Evolutionary conservation across 768 basidiomycete species (phyloP).

Genomic region (Auricularia cornea): DNA sequence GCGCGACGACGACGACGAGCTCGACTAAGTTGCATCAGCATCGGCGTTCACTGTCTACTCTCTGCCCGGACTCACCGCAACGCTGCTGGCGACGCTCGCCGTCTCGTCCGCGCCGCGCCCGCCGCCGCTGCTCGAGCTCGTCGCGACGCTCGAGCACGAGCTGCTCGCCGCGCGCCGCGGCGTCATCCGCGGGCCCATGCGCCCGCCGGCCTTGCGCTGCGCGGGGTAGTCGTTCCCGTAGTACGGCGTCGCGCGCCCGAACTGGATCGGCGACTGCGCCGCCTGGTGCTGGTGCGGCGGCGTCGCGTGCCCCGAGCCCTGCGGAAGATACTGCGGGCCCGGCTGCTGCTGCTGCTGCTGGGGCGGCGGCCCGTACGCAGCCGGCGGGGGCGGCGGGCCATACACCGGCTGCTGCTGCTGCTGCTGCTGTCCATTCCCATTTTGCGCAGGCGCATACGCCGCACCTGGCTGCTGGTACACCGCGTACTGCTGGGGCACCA

Average conservation of each 20-base stretch:
- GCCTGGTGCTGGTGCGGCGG: no score
- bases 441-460: no score
- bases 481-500: no score
- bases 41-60: not conserved
- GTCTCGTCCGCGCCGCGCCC: not conserved
- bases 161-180: not conserved
- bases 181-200: not conserved
- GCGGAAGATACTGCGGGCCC: no score
- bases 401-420: not conserved
- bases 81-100: not conserved
- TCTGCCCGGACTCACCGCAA: not conserved
- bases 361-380: no score
- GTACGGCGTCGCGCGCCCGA: not conserved
- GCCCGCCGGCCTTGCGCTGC: not conserved
- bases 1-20: slow-evolving; percentile 63
- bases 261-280: not conserved
- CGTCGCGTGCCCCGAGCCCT: no score
- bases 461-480: not conserved
- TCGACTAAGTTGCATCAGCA: slow-evolving; percentile 10
- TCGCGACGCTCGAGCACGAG: not conserved
- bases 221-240: not conserved
- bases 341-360: no score
- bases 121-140: not conserved
- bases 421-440: not conserved
- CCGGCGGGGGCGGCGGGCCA: not conserved